Evolutionary conservation across 202 grass and related monocot species (phyloP), one percentile per base, ranked within the genome.

Genomic region (Dendrocalamus latiflorus): DNA sequence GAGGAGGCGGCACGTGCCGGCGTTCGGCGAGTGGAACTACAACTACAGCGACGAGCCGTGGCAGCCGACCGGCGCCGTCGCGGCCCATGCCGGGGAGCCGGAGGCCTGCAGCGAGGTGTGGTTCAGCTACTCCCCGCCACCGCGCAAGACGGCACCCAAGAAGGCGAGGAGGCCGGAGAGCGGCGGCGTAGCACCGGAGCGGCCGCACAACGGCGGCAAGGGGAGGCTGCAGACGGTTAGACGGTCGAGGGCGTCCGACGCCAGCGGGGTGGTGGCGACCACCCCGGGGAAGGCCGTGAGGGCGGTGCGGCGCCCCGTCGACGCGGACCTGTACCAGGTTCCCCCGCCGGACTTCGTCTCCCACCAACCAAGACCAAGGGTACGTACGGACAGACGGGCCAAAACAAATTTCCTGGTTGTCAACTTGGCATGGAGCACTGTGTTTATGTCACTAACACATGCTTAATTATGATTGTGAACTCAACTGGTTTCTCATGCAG

Each of bases 11-110:
- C 77, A 86, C 58, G 65, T 90, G 64, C 84, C 84, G 53, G 79
- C 88, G 21, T 90, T 90, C 39, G 78, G 88, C 15, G 88, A 90
- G 68, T 86, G 88, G 88, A 90, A 90, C 63, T 83, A 90, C 78
- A 58, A 5, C 63, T 86, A 30, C 41, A 57, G 42, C 38, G 22
- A 72, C 4, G 68, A 60, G 54, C 69, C 36, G 67, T 26, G 39
- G 79, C 39, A 2, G 55, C 36, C 38, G 48, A 37, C 44, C 8
- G 15, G 21, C 47, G 42, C 65, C 50, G 76, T n/a, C 59, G 65
- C 25, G 16, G 49, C 53, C 8, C 43, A 12, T 3, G 61, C 51
- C 0, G 51, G 6, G 53, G 66, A 81, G 65, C 48, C 37, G 17
- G 81, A 68, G 61, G 37, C 81, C 17, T 39, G 74, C 66, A 77